Conservation (phyloP, 495 filamentous ascomycete species). For the Aspergillus carlsbadensis region DNA sequence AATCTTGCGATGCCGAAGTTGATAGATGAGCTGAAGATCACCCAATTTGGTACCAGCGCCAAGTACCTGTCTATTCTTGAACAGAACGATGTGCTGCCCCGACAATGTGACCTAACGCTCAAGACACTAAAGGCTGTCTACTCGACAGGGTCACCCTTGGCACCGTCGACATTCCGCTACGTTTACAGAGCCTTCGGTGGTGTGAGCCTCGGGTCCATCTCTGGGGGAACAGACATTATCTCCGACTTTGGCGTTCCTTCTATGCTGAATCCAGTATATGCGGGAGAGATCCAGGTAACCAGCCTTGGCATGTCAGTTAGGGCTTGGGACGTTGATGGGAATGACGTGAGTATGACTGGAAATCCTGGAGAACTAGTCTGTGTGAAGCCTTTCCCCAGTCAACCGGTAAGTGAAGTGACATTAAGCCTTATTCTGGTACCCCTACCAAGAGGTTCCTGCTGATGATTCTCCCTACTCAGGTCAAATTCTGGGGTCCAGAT, state of each 20-base stretch:
- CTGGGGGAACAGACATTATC: conserved; percentile 75
- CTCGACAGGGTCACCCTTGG: too few relatives aligned
- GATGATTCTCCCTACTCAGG: too few relatives aligned
- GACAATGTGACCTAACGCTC: conserved; percentile 28
- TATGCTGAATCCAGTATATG: conserved; percentile 60
- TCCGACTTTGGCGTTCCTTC: conserved; percentile 71
- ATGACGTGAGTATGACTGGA: conserved; percentile 46
- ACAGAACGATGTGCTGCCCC: conserved; percentile 55
- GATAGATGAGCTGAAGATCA: conserved; percentile 29
- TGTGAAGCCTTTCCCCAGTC: conserved; percentile 65
- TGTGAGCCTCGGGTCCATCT: conserved; percentile 67
- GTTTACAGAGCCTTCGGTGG: conserved; percentile 65
- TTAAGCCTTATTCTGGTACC: too few relatives aligned
- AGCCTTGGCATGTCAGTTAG: conserved; percentile 62
- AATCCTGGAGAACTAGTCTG: conserved; percentile 72
- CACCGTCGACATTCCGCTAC: conserved; percentile 38
- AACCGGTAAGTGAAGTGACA: conserved; percentile 49
- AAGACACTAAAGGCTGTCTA: conserved; percentile 33
- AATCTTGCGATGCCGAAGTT: conserved; percentile 9
- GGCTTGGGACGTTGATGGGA: conserved; percentile 63
- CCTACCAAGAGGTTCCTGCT: too few relatives aligned
- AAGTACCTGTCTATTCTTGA: conserved; percentile 68
- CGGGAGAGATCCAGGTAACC: conserved; percentile 65
- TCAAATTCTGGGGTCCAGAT: conserved; percentile 62
- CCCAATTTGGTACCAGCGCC: conserved; percentile 65